Base-by-base conservation (phyloP, 768 basidiomycete species). In the Amylocystis lapponica region DNA sequence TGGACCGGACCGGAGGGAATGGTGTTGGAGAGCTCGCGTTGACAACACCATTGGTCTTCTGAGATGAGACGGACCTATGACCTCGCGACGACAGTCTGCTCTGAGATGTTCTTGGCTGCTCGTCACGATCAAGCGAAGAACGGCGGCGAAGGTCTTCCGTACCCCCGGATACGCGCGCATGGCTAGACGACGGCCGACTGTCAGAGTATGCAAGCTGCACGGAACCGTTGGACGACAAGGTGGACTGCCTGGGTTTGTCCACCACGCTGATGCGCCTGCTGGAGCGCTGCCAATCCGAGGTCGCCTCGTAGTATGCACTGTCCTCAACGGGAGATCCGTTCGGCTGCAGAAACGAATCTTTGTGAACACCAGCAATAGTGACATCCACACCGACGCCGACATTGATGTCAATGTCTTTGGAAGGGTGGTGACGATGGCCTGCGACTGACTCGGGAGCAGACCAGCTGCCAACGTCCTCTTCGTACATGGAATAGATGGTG, bases 401-500 rank as follows among this genome's bases (percentile, higher is more conserved):
- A n/a, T n/a, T n/a, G n/a, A n/a, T n/a, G 35, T 48, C 45, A 43
- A 54, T 43, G 53, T 69, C 69, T 42, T 68, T 67, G 33, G 65
- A 56, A 26, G 54, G 62, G 36, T 58, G 66, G 48, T 65, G 66
- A 32, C 36, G 30, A 43, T 46, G 54, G 39, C 46, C 32, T 44
- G 57, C 51, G 45, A 33, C 39, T 19, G 44, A 36, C 35, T 41
- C 47, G 46, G 66, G 60, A 53, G 63, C 56, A 58, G 67, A 56
- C 73, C 75, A 80, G 67, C 74, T 74, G 39, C 67, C 61, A 39
- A 66, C 56, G 45, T 80, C 76, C 59, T 82, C 81, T 41, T 78
- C 78, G 60, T 91, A 91, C 87, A 89, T 89, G 37, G 84, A 87
- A 61, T 88, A 91, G 44, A 91, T 90, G 41, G 84, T 81, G 58